phyloP scores from a whole-genome alignment of 73 alveolate species.

The Tetrahymena borealis region DNA sequence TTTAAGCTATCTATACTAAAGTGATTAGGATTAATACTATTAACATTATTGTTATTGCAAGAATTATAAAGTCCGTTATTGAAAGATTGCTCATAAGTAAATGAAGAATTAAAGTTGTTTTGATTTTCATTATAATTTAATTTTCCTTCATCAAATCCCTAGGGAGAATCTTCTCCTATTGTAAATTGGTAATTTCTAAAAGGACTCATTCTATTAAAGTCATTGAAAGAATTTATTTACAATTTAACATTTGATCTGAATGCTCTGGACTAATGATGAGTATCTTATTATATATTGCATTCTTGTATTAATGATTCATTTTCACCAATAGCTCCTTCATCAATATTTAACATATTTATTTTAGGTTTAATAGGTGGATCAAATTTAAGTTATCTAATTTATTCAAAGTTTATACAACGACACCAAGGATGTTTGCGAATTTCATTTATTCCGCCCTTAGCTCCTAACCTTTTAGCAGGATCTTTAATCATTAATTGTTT shows the following conservation, averaged over 20 bases:
- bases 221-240: not conserved
- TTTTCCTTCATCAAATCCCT: not conserved
- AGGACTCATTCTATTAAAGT: not conserved
- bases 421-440: conserved; percentile 82
- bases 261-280: not conserved
- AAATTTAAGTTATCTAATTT: not conserved
- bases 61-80: not conserved
- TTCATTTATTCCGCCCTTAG: conserved; percentile 48
- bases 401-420: conserved; percentile 66
- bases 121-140: not conserved
- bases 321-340: not conserved
- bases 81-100: not conserved
- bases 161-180: not conserved
- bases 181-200: not conserved
- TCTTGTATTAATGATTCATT: not conserved
- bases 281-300: not conserved
- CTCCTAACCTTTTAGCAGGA: conserved; percentile 64
- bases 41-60: not conserved
- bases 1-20: not conserved
- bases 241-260: not conserved
- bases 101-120: not conserved
- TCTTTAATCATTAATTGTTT: conserved; percentile 59
- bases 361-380: not conserved
- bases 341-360: not conserved
- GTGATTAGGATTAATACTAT: not conserved